These are phyloP conservation scores for Gossypium raimondii DNA, from an alignment of 345 rosid species.

Conservation along the genomic window DNA sequence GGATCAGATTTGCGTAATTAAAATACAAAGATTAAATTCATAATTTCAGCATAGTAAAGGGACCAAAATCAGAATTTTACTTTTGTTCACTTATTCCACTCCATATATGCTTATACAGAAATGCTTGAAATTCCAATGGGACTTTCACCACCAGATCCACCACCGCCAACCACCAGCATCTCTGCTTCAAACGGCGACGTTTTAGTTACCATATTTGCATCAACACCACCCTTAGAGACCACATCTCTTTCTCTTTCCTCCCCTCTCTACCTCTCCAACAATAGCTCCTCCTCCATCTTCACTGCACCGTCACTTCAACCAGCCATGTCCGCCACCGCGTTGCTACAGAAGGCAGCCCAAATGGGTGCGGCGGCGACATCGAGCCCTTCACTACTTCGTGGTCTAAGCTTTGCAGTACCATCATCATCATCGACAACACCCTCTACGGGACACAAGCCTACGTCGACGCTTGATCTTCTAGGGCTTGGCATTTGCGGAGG, in stretches of 20 bases:
- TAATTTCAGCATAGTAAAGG: too few species aligned
- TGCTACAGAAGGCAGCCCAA: slow-evolving; percentile 93
- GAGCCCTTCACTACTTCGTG: slow-evolving; percentile 38
- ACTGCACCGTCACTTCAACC: slow-evolving; percentile 36
- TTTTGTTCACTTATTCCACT: neutral
- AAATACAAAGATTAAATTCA: too few species aligned
- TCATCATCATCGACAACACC: slow-evolving; percentile 37
- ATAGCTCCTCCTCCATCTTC: slow-evolving; percentile 41
- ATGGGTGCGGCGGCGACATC: slow-evolving; percentile 69
- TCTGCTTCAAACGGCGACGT: slow-evolving; percentile 28
- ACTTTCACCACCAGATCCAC: slow-evolving; percentile 33
- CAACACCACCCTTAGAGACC: slow-evolving; percentile 42
- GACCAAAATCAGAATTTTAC: too few species aligned
- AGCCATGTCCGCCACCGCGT: slow-evolving; percentile 89
- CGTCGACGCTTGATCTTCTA: slow-evolving; percentile 54
- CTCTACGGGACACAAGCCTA: slow-evolving; percentile 31
- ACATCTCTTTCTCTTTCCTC: slow-evolving; percentile 72
- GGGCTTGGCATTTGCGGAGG: slow-evolving; percentile 55
- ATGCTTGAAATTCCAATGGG: slow-evolving; percentile 42
- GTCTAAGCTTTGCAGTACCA: slow-evolving; percentile 44
- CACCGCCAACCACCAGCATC: slow-evolving; percentile 16
- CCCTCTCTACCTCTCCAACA: slow-evolving; percentile 41
- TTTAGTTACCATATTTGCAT: slow-evolving; percentile 43
- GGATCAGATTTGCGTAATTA: too few species aligned
- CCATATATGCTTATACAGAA: slow-evolving; percentile 27